These are phyloP conservation scores for Xylaria castorea DNA, from an alignment of 495 filamentous ascomycete genomes.

Conservation along the genomic window DNA sequence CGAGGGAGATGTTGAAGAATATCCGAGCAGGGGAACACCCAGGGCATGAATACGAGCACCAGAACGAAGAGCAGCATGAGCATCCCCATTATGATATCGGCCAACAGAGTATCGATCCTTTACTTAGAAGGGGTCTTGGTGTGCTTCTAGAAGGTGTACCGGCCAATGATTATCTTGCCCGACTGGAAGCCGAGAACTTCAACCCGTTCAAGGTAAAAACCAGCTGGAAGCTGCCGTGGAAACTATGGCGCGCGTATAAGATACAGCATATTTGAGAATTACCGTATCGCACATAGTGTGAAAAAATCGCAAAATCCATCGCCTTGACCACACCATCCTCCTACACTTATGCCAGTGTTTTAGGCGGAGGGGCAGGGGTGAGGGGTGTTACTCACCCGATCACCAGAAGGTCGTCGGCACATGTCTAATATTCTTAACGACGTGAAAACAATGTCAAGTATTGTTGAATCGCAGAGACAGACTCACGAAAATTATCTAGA, in stretches of 20 bases:
- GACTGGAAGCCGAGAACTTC: slow-evolving; percentile 80
- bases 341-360: neutral
- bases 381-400: neutral
- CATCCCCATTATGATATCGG: slow-evolving; percentile 52
- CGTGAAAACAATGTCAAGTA: neutral
- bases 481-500: neutral
- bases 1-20: slow-evolving; percentile 85
- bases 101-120: slow-evolving; percentile 44
- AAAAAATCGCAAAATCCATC: neutral
- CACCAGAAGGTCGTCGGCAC: neutral
- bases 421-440: neutral
- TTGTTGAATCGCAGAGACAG: neutral
- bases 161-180: slow-evolving; percentile 77
- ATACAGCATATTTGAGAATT: slow-evolving; percentile 59
- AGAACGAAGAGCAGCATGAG: slow-evolving; percentile 76
- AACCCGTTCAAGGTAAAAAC: slow-evolving; percentile 71
- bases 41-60: slow-evolving; percentile 86
- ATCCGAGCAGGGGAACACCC: slow-evolving; percentile 72
- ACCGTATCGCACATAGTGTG: too few species aligned
- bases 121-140: slow-evolving; percentile 73
- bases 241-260: slow-evolving; percentile 73
- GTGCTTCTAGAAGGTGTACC: slow-evolving; percentile 81
- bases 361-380: neutral
- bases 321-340: neutral
- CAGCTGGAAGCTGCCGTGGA: slow-evolving; percentile 91